phyloP scores from a whole-genome alignment of 139 green algal genomes.

The Chlorella sp. region DNA sequence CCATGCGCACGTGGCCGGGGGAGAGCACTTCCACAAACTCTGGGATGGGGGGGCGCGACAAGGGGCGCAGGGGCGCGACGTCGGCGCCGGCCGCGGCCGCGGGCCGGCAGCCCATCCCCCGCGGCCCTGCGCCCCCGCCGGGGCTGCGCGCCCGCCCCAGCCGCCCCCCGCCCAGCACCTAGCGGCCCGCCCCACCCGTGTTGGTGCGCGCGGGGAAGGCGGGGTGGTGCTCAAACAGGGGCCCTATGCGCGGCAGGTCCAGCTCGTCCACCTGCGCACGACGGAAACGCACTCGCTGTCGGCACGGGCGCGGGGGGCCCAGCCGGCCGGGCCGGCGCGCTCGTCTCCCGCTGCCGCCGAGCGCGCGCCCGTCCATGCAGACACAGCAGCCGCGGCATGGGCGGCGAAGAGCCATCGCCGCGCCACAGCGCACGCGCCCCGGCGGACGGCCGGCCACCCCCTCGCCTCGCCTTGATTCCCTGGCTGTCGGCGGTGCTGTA shows the following conservation, averaged over 20 bases:
- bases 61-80: neutral
- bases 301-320: too few species aligned
- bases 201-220: constrained; percentile 95
- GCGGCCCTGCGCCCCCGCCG: too few species aligned
- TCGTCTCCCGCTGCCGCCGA: too few species aligned
- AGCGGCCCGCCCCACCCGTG: constrained; percentile 65
- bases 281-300: too few species aligned
- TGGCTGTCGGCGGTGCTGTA: constrained; percentile 69
- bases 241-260: constrained; percentile 73
- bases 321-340: too few species aligned
- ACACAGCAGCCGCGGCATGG: too few species aligned
- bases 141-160: too few species aligned
- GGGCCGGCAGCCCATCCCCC: too few species aligned
- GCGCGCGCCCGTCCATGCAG: too few species aligned
- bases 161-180: constrained; percentile 68
- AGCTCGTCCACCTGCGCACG: constrained; percentile 72
- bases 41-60: constrained; percentile 1
- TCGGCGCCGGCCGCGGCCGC: too few species aligned
- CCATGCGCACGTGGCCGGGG: constrained; percentile 83
- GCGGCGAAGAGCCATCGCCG: too few species aligned
- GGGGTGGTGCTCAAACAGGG: constrained; percentile 89
- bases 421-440: neutral
- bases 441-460: neutral
- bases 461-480: constrained; percentile 58
- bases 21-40: constrained; percentile 64